Base-by-base conservation (phyloP, 2,329 filamentous ascomycete species). In the Alternaria viburni region DNA sequence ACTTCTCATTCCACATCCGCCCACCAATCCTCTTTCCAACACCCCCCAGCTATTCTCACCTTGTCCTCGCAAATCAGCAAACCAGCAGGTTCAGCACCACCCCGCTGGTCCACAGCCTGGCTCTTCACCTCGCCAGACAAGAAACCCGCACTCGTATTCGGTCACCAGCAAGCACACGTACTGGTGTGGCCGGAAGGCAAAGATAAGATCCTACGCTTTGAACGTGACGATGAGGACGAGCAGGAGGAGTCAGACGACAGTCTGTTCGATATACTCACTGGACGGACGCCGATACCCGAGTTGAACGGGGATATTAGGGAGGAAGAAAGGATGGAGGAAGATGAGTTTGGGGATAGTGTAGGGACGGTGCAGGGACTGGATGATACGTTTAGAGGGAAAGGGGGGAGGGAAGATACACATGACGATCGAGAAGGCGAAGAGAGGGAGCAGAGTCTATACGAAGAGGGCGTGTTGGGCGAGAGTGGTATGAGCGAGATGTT, bases 211-310 rank as follows among this genome's bases (percentile, higher is more conserved):
- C 64, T 78, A 6, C 66, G 69, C 4, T 77, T 78, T 59, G 73
- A 75, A 9, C 69, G 57, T 21, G 30, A 50, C 1, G 54, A 41
- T 0, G 68, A 71, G 5, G 74, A 79, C 11, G 64, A 56, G 21
- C 79, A 74, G 28, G 79, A 81, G 6, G 77, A 76, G 6, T 81
- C 79, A 56, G 82, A 85, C 26, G 83, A 85, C 65, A 84, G 81
- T 45, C 66, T 85, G 23, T 82, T 82, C 54, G 82, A 85, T 23
- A 81, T 85, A 6, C 69, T 85, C 12, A 83, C 82, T 1, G 83
- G 83, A 0, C 70, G 81, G n/a, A 84, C 79, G 49, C 80, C 81
- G 2, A 68, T 81, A 43, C 81, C 80, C 12, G 74, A 70, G 12
- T 44, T 75, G 21, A 60, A 58, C n/a, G 54, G 51, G 43, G 52